Evolutionary conservation across 176 grass and related monocot genomes (phyloP).

Genomic region (Musa schizocarpa): DNA sequence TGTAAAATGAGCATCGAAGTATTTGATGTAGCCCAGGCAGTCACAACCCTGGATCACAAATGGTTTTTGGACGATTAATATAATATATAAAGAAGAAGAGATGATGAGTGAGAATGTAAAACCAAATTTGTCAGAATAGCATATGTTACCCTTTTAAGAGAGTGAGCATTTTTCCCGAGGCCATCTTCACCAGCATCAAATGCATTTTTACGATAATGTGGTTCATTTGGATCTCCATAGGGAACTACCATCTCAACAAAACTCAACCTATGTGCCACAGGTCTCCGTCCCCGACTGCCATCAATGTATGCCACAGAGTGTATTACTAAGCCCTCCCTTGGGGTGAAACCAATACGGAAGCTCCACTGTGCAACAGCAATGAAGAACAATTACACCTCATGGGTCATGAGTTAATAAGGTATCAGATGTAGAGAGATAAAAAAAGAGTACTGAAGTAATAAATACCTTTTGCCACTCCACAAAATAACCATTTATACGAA

Average conservation of each 20-base stretch:
- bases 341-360: conserved; percentile 97
- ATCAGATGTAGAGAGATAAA: neutral
- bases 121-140: neutral
- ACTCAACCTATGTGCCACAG: conserved; percentile 87
- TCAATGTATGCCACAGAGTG: conserved; percentile 95
- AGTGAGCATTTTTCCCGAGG: conserved; percentile 98
- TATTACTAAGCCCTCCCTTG: conserved; percentile 95
- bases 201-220: conserved; percentile 98
- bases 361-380: conserved; percentile 51
- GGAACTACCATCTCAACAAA: conserved; percentile 99
- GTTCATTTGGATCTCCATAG: conserved; percentile 98
- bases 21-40: conserved; percentile 96
- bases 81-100: neutral
- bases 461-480: conserved; percentile 99
- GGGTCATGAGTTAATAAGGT: neutral
- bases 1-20: conserved; percentile 99
- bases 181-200: conserved; percentile 99
- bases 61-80: neutral
- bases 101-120: neutral
- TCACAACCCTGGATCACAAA: conserved; percentile 72
- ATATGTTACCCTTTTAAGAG: conserved; percentile 77
- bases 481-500: conserved; percentile 91
- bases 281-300: conserved; percentile 82
- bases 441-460: neutral
- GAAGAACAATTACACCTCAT: neutral